Conservation (phyloP, 169 alveolate species). For the Eimeria maxima region DNA sequence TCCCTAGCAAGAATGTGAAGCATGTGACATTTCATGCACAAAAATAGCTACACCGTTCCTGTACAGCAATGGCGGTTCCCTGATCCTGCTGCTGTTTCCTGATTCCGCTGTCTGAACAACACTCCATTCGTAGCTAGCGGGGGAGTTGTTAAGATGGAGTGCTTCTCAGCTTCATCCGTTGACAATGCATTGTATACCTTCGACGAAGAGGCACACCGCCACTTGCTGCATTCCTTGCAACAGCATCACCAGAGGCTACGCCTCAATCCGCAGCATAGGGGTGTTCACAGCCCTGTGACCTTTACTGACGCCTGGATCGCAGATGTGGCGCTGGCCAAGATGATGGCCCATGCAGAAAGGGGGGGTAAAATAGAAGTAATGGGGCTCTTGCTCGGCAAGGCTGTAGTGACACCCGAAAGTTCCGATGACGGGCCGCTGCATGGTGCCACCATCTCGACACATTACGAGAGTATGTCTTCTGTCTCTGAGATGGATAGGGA, state of each 20-base stretch:
- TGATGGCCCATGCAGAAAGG: conserved; percentile 94
- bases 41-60: not conserved
- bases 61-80: not conserved
- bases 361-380: conserved; percentile 94
- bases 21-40: not conserved
- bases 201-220: conserved; percentile 67
- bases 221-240: conserved; percentile 67
- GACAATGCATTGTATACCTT: conserved; percentile 36
- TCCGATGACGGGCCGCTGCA: not conserved
- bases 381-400: conserved; percentile 97
- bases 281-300: conserved; percentile 42
- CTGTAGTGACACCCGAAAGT: conserved; percentile 52
- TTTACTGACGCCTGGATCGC: conserved; percentile 88
- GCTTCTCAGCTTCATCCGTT: not conserved
- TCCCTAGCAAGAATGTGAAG: not conserved
- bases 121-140: not conserved
- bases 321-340: conserved; percentile 92
- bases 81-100: not conserved
- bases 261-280: not conserved
- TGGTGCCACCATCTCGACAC: not conserved
- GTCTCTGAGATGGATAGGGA: not conserved
- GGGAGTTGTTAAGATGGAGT: not conserved
- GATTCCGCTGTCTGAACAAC: not conserved
- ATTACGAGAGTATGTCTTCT: not conserved
- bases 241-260: conserved; percentile 72